Evolutionary conservation across 441 rosid genomes (phyloP).

Genomic region (Dalechampia spathulata): DNA sequence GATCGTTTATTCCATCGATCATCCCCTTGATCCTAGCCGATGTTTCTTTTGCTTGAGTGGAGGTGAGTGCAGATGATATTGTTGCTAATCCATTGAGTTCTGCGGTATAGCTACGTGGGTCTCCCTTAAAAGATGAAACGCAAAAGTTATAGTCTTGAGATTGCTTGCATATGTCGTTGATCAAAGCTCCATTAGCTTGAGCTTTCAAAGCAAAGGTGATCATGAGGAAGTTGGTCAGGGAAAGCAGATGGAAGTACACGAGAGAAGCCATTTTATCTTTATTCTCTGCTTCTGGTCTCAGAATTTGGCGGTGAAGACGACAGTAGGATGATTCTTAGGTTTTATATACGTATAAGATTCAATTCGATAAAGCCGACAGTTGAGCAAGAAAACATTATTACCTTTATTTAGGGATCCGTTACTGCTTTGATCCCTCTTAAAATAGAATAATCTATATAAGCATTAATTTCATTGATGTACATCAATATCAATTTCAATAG

Average conservation of each 20-base stretch:
- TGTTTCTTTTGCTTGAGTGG: neutral
- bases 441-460: too few relatives aligned
- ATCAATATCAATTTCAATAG: too few relatives aligned
- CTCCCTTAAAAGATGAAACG: neutral
- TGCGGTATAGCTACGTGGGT: neutral
- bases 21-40: neutral
- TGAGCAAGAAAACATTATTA: too few relatives aligned
- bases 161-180: neutral
- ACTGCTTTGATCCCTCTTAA: too few relatives aligned
- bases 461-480: too few relatives aligned
- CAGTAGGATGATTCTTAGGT: too few relatives aligned
- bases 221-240: neutral
- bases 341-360: too few relatives aligned
- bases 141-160: slow-evolving; percentile 2
- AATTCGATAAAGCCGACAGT: too few relatives aligned
- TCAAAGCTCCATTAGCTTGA: neutral
- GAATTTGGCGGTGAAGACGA: too few relatives aligned
- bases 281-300: too few relatives aligned
- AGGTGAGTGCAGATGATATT: neutral
- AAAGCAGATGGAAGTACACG: too few relatives aligned
- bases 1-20: neutral
- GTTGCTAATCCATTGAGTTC: neutral
- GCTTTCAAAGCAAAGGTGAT: neutral
- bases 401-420: too few relatives aligned
- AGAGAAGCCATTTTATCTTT: neutral